A percentile compares a stretch with the other conserved stretches of the same genome.
Evolutionary conservation across 1,284 basidiomycete species (phyloP).

Genomic region (Irpex sp.): DNA sequence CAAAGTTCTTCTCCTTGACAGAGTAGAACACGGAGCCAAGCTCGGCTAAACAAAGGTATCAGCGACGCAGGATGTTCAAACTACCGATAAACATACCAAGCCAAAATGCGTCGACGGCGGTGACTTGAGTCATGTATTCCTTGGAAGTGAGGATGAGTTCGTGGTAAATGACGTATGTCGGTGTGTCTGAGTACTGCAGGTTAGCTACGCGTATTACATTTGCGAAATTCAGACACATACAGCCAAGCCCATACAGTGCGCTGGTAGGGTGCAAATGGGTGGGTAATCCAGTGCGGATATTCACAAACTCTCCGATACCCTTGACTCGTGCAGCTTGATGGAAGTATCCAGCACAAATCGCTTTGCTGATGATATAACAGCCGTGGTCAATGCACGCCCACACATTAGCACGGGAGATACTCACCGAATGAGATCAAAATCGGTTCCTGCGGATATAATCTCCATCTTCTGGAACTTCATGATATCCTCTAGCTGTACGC

Average conservation of each 20-base stretch:
- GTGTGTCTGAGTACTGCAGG: slow-evolving; percentile 60
- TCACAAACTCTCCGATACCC: slow-evolving; percentile 98
- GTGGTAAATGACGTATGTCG: slow-evolving; percentile 95
- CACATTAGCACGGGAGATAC: slow-evolving; percentile 13
- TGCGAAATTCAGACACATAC: slow-evolving; percentile 42
- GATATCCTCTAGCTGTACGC: slow-evolving; percentile 94
- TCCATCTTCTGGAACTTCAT: slow-evolving; percentile 98
- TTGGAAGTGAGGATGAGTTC: slow-evolving; percentile 93
- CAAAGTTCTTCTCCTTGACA: slow-evolving; percentile 93
- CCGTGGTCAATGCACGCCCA: slow-evolving; percentile 1
- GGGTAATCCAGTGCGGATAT: slow-evolving; percentile 91
- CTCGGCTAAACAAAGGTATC: slow-evolving; percentile 53
- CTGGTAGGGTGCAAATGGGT: slow-evolving; percentile 95
- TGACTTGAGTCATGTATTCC: slow-evolving; percentile 97
- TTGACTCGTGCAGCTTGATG: slow-evolving; percentile 98
- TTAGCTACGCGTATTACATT: slow-evolving; percentile 12
- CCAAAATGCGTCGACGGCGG: slow-evolving; percentile 94
- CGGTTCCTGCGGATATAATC: slow-evolving; percentile 84
- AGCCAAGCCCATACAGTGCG: slow-evolving; percentile 93
- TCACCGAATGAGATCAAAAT: slow-evolving; percentile 90
- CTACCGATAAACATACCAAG: slow-evolving; percentile 50
- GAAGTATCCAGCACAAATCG: slow-evolving; percentile 97
- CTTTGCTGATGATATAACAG: slow-evolving; percentile 59
- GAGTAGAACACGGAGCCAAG: slow-evolving; percentile 93
- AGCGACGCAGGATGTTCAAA: neutral